Conservation (phyloP, 306 rosid genomes). For the Lathyrus tuberosus region DNA sequence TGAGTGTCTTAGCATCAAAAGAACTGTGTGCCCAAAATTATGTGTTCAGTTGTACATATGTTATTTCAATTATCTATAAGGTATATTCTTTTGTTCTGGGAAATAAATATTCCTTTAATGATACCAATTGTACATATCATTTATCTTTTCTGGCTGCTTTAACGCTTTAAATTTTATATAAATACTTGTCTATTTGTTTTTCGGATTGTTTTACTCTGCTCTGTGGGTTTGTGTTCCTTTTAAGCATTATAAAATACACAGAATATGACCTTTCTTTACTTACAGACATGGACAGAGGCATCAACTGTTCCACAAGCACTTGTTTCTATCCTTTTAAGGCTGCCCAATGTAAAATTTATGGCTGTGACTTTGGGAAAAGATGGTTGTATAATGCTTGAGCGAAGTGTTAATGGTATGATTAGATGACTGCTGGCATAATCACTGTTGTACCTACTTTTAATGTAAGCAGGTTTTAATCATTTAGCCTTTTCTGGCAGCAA, state of each 20-base stretch:
- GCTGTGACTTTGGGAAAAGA: slow-evolving; percentile 91
- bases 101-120: too few relatives aligned
- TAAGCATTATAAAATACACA: slow-evolving; percentile 31
- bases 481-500: slow-evolving; percentile 54
- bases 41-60: slow-evolving; percentile 12
- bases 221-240: slow-evolving; percentile 27
- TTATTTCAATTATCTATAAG: slow-evolving; percentile 26
- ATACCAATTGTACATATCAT: too few relatives aligned
- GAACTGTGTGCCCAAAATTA: slow-evolving; percentile 12
- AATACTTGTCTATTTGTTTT: too few relatives aligned
- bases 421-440: slow-evolving; percentile 31
- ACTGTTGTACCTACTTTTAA: slow-evolving; percentile 28
- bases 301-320: slow-evolving; percentile 80
- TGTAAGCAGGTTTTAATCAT: slow-evolving; percentile 38
- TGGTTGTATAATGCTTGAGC: slow-evolving; percentile 95
- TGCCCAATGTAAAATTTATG: slow-evolving; percentile 82
- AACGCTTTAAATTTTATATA: too few relatives aligned
- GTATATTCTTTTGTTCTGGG: slow-evolving; percentile 22
- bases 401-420: slow-evolving; percentile 55
- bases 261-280: slow-evolving; percentile 19
- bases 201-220: slow-evolving; percentile 26
- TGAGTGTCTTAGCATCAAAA: not conserved
- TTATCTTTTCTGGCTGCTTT: too few relatives aligned
- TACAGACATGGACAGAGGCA: slow-evolving; percentile 79
- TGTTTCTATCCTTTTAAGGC: slow-evolving; percentile 72